Conservation (phyloP, 1,284 basidiomycete genomes). For the Takashimella koratensis region DNA sequence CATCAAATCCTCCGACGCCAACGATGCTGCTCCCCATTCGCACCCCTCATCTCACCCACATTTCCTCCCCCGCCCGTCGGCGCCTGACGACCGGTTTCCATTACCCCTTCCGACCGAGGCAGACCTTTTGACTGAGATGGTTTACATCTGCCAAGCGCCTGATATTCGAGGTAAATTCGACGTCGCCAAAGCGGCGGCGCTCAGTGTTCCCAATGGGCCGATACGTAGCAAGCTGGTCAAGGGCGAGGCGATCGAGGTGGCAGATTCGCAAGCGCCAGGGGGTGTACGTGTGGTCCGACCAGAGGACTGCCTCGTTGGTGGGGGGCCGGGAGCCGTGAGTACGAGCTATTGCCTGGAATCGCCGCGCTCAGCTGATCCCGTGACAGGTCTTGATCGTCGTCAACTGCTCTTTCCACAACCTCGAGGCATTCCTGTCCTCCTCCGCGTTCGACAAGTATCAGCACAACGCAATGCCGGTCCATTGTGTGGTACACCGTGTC, state of each 20-base stretch:
- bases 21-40: too few species aligned
- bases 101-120: conserved; percentile 25
- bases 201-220: conserved; percentile 65
- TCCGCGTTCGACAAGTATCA: conserved; percentile 55
- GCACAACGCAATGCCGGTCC: conserved; percentile 48
- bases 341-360: too few species aligned
- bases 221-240: conserved; percentile 47
- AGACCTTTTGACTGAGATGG: conserved; percentile 40
- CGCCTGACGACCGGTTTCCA: conserved; percentile 18
- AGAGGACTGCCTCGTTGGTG: conserved; percentile 47
- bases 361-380: too few species aligned
- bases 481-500: conserved; percentile 63
- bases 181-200: conserved; percentile 59
- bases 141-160: conserved; percentile 74
- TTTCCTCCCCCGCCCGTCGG: conserved; percentile 5
- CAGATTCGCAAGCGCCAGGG: conserved; percentile 50
- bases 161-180: conserved; percentile 83
- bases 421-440: conserved; percentile 50
- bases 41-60: conserved; percentile 1
- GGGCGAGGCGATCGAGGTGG: conserved; percentile 50
- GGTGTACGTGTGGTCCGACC: conserved; percentile 54
- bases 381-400: conserved; percentile 34
- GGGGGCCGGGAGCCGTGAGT: conserved; percentile 44
- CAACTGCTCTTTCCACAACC: conserved; percentile 31
- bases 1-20: too few species aligned